Evolutionary conservation across 2,329 filamentous ascomycete species (phyloP), one percentile per base, ranked within the genome.

Genomic region (Ophiobolus disseminans): DNA sequence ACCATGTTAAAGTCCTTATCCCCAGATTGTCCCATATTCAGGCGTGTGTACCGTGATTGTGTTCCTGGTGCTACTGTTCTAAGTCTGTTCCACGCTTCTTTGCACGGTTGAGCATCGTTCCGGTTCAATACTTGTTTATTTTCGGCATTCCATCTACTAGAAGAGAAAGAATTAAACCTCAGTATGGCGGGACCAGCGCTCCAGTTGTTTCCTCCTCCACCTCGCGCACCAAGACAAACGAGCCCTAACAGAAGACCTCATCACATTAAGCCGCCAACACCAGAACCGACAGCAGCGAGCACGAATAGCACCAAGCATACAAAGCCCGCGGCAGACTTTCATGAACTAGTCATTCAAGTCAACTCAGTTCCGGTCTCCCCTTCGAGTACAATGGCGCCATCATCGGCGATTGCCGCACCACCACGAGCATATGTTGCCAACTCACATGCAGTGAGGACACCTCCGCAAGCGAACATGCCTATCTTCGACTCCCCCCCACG

Each of bases 321-420:
- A 20, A 69, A 67, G 32, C 51, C 63, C 36, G 63, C 64, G 35
- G 48, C 55, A 28, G 70, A 74, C 55, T 72, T 74, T 38, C 72
- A 75, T 45, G 70, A 73, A 44, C 67, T 75, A 36, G 57, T 75
- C 37, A 67, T 75, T 14, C 70, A 73, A 45, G 69, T 74, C 62
- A 70, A 73, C 41, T 70, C 72, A 16, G 63, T 66, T n/a, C 67
- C 68, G 32, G 62, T 68, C 7, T 70, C 70, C 8, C 63, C 68
- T 10, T 60, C 66, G n/a, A 62, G 53, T 26, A 52, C 58, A 40
- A 58, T 63, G 49, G 56, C 60, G 31, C 50, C 60, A 22, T 58
- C 55, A 20, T 43, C 62, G 38, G 37, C 57, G 22, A 48, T 69
- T 22, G 40, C 60, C 30, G 41, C 65, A 34, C 68, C 66, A 42